Evolutionary conservation across 345 rosid genomes (phyloP).

Genomic region (Odontarrhena argentea): DNA sequence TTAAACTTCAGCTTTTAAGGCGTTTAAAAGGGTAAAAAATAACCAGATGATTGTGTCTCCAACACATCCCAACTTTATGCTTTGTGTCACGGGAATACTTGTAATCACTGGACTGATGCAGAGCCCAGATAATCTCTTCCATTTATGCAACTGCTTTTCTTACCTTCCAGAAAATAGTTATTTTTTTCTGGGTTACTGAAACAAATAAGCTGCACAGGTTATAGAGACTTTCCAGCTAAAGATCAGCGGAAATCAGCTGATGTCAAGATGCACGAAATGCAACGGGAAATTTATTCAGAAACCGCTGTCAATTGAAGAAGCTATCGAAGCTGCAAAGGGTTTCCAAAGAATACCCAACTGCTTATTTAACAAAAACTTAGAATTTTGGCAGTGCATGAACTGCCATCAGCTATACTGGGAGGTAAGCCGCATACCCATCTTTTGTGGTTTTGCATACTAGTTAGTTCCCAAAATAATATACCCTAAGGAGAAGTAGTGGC

Average conservation of each 20-base stretch:
- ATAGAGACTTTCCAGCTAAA: conserved; percentile 68
- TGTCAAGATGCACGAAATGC: conserved; percentile 97
- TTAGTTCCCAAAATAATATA: conserved; percentile 1
- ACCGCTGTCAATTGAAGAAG: conserved; percentile 79
- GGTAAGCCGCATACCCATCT: conserved; percentile 46
- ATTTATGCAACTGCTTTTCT: conserved; percentile 8
- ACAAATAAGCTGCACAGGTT: conserved; percentile 51
- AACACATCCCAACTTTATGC: background rate
- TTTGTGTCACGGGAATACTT: conserved; percentile 9
- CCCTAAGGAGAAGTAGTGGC: background rate
- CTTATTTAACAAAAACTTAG: conserved; percentile 76
- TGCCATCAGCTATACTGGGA: conserved; percentile 97
- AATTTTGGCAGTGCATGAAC: conserved; percentile 97
- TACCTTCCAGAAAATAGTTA: background rate
- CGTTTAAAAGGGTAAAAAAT: background rate
- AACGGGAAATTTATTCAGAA: conserved; percentile 89
- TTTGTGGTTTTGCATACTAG: conserved; percentile 1
- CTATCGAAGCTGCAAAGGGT: conserved; percentile 90
- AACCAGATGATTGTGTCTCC: background rate
- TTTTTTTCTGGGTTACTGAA: conserved; percentile 21
- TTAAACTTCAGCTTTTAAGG: background rate
- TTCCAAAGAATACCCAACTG: conserved; percentile 89
- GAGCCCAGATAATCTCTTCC: conserved; percentile 1
- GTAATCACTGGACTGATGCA: conserved; percentile 4
- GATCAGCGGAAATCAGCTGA: conserved; percentile 71